Conservation (phyloP, 202 grass and related monocot genomes). For the Bolboschoenoplectus hybrid region DNA sequence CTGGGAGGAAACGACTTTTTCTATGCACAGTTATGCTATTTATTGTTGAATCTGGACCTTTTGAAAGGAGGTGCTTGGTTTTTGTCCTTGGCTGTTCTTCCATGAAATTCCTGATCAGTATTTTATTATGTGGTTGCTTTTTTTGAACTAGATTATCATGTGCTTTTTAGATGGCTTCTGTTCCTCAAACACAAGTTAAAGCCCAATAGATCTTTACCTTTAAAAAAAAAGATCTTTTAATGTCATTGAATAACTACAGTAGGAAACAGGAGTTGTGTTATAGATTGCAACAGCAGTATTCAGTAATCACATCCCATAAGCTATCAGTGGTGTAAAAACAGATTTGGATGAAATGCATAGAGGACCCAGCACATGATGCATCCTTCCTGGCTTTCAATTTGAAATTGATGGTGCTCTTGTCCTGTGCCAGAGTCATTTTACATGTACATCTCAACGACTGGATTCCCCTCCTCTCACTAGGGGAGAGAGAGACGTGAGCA, state of each 20-base stretch:
- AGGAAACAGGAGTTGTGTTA: neutral
- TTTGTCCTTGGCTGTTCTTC: constrained; percentile 12
- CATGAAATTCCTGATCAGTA: neutral
- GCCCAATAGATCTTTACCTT: neutral
- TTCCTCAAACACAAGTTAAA: neutral
- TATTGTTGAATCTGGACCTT: constrained; percentile 25
- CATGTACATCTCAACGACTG: constrained; percentile 36
- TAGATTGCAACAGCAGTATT: constrained; percentile 1
- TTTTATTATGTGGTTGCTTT: neutral
- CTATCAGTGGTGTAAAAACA: neutral
- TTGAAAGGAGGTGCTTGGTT: constrained; percentile 18
- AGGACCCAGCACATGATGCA: constrained; percentile 21
- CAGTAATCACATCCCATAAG: neutral
- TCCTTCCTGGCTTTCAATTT: constrained; percentile 22
- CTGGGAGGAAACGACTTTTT: constrained; percentile 53
- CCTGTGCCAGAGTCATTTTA: constrained; percentile 24
- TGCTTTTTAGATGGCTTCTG: neutral
- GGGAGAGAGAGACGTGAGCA: constrained; percentile 29
- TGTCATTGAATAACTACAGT: neutral
- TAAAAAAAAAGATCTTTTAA: neutral
- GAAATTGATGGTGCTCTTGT: constrained; percentile 25
- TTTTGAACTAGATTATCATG: neutral
- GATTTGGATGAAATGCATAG: neutral
- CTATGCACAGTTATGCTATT: constrained; percentile 48
- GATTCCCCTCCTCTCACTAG: constrained; percentile 35